phyloP scores from a whole-genome alignment of 73 alveolate genomes.

The Paraurostyla sp. region DNA sequence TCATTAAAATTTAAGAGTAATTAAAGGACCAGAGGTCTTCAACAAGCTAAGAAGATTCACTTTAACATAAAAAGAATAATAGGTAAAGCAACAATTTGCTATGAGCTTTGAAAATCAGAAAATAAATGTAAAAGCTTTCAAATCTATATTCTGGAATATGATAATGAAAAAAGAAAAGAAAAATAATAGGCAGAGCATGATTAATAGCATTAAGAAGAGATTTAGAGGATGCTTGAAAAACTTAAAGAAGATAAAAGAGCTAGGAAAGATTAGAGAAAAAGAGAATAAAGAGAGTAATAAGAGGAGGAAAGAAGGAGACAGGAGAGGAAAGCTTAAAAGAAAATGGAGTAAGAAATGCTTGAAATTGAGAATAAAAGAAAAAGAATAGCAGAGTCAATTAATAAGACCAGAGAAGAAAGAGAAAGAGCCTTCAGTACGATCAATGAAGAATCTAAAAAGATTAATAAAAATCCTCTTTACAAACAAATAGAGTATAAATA shows the following conservation, averaged over 20 bases:
- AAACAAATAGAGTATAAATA: conserved; percentile 22
- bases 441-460: not conserved
- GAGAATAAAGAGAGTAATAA: not conserved
- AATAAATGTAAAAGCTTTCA: not conserved
- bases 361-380: not conserved
- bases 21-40: conserved; percentile 3
- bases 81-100: conserved; percentile 8
- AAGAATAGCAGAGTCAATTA: conserved; percentile 26
- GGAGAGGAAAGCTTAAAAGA: not conserved
- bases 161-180: not conserved
- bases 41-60: not conserved
- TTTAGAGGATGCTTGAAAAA: not conserved
- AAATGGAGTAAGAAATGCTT: not conserved
- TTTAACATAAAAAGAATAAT: not conserved
- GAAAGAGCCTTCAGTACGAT: conserved; percentile 8
- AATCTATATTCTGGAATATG: not conserved
- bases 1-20: not conserved
- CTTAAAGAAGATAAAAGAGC: conserved; percentile 38
- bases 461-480: conserved; percentile 13
- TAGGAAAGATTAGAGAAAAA: not conserved
- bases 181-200: not conserved
- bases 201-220: not conserved
- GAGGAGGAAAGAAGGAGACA: not conserved
- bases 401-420: conserved; percentile 47
- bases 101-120: not conserved